These are phyloP conservation scores for Neofusicoccum sp. DNA, from an alignment of 2,329 filamentous ascomycete species.

Conservation along the genomic window DNA sequence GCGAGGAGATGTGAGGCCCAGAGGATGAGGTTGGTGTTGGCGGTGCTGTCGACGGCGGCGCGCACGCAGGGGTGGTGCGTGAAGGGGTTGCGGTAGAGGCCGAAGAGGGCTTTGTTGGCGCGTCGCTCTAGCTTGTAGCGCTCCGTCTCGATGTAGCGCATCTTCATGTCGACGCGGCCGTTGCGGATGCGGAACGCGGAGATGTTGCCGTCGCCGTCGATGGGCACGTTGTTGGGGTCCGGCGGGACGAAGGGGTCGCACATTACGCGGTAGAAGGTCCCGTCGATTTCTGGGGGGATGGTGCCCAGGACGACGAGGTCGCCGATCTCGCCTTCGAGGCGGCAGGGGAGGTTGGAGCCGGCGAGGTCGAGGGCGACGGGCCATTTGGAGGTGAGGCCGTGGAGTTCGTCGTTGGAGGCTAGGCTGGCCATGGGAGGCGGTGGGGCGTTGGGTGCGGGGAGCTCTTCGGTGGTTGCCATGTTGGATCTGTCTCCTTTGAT, in stretches of 20 bases:
- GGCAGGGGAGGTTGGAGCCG: constrained; percentile 22
- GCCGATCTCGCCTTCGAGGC: constrained; percentile 25
- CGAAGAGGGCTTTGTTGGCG: constrained; percentile 23
- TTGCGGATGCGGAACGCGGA: constrained; percentile 35
- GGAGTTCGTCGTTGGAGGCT: background rate
- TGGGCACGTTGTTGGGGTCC: constrained; percentile 24
- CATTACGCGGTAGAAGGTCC: constrained; percentile 29
- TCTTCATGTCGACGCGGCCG: constrained; percentile 35
- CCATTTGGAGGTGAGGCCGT: constrained; percentile 20
- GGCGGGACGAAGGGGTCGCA: constrained; percentile 31
- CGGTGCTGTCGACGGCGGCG: constrained; percentile 25
- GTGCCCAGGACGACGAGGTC: constrained; percentile 21
- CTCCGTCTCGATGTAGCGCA: constrained; percentile 37
- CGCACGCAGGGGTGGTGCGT: constrained; percentile 33
- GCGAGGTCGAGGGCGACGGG: constrained; percentile 15
- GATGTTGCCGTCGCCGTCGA: constrained; percentile 38
- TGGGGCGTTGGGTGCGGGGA: too few relatives aligned
- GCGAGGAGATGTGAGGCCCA: constrained; percentile 20
- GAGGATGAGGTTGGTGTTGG: constrained; percentile 23
- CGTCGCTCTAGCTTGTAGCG: constrained; percentile 31
- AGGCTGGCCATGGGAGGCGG: too few relatives aligned
- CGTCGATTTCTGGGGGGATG: constrained; percentile 4
- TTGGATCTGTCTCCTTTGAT: too few relatives aligned
- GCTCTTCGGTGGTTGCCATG: background rate
- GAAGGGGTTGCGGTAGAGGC: constrained; percentile 23